Evolutionary conservation across 441 rosid species (phyloP), one percentile per base, ranked within the genome.

Genomic region (Iberis amara): DNA sequence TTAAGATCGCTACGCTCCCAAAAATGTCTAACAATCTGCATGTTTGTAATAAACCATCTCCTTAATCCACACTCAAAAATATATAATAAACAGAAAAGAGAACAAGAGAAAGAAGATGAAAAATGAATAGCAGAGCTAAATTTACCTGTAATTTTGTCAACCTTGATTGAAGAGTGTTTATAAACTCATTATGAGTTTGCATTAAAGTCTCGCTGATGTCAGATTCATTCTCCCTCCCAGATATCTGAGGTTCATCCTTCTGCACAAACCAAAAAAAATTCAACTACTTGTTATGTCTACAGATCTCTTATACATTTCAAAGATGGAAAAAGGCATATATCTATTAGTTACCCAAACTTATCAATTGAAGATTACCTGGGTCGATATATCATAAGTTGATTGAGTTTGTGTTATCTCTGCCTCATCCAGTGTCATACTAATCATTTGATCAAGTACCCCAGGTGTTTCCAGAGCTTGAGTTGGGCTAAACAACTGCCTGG

Each of bases 131-230:
- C 47, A 30, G 31, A 13, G 45, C 31, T 43, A 14, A 44, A 55
- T 24, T 49, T 71, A 86, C 97, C 91, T 89, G 96, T 57, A 89
- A 71, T 62, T 89, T 89, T 48, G 89, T 86, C 69, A 84, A 65
- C 65, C 97, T 84, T 11, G 91, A 86, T 40, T 85, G 78, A 33
- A 89, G 78, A 47, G 79, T 76, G 66, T 79, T 86, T 59, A 74
- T 57, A 62, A 84, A 75, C 62, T 72, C 64, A 58, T 81, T 92
- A 59, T 89, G 94, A 61, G 61, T 70, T 70, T 78, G 76, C 89
- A 82, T 71, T 44, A 89, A 68, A 65, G 66, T 78, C 62, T 86
- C 97, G 64, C 44, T 62, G 49, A 78, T 50, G 57, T 79, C 83
- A 37, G 26, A 57, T 42, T 69, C 57, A 62, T 37, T 69, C 39